Percentiles rank a stretch among this genome's conserved stretches.
These are phyloP conservation scores for Colletotrichum sidae DNA, from an alignment of 2,329 filamentous ascomycete genomes.

Conservation along the genomic window DNA sequence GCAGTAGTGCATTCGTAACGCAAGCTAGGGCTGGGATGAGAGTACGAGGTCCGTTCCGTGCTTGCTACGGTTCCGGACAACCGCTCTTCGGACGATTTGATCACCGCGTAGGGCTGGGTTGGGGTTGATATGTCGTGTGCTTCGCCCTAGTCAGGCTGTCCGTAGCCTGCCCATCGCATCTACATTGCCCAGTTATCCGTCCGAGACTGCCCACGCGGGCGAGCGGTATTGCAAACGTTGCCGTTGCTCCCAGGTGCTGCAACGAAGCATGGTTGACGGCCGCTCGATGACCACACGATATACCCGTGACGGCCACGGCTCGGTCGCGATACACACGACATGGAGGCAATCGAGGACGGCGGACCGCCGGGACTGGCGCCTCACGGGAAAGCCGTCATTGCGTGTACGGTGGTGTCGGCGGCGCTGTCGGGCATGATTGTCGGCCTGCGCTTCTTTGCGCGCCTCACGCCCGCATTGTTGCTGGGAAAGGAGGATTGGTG, in stretches of 20 bases:
- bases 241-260: background rate
- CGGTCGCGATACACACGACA: conserved; percentile 3
- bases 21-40: conserved; percentile 2
- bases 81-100: too few species aligned
- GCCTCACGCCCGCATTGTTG: conserved; percentile 11
- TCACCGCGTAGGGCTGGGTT: too few species aligned
- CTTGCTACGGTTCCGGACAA: too few species aligned
- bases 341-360: conserved; percentile 19
- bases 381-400: conserved; percentile 24
- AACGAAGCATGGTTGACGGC: too few species aligned
- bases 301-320: conserved; percentile 13
- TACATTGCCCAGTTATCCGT: background rate
- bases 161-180: too few species aligned
- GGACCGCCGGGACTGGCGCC: conserved; percentile 20
- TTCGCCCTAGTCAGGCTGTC: background rate
- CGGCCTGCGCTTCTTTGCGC: conserved; percentile 29
- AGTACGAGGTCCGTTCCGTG: too few species aligned
- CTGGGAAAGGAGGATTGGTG: conserved; percentile 33
- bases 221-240: too few species aligned
- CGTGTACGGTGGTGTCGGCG: conserved; percentile 3
- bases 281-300: conserved; percentile 3
- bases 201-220: background rate
- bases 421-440: conserved; percentile 24
- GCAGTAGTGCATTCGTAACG: too few species aligned
- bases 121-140: background rate